A percentile compares a stretch with the other conserved stretches of the same genome.
These are phyloP conservation scores for Bisporella sp. DNA, from an alignment of 2,329 filamentous ascomycete species.

Conservation along the genomic window DNA sequence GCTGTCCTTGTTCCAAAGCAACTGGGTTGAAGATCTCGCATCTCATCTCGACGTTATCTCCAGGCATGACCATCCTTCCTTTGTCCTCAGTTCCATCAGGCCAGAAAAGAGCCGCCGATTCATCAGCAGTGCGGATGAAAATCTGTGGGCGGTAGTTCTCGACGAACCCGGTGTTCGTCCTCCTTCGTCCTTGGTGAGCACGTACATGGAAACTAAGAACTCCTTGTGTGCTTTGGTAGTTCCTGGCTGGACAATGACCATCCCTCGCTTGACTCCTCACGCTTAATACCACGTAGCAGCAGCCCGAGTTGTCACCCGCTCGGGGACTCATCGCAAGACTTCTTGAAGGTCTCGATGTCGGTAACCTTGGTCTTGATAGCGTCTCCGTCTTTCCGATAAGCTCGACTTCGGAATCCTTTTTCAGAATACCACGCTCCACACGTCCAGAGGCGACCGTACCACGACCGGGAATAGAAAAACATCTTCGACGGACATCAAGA, in stretches of 20 bases:
- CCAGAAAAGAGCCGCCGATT: constrained; percentile 73
- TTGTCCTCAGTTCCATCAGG: constrained; percentile 74
- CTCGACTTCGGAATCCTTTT: constrained; percentile 92
- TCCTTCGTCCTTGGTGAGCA: constrained; percentile 95
- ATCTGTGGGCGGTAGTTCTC: constrained; percentile 97
- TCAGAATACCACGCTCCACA: constrained; percentile 91
- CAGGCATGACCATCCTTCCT: constrained; percentile 87
- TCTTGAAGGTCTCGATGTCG: constrained; percentile 99
- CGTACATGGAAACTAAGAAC: constrained; percentile 94
- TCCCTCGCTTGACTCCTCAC: constrained; percentile 93
- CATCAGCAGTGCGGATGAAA: constrained; percentile 87
- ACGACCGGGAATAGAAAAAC: constrained; percentile 87
- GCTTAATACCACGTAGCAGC: constrained; percentile 88
- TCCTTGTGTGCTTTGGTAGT: constrained; percentile 80
- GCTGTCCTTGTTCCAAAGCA: constrained; percentile 84
- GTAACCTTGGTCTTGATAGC: constrained; percentile 97
- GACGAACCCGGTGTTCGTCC: constrained; percentile 91
- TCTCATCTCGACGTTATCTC: constrained; percentile 98
- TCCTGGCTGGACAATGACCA: constrained; percentile 85
- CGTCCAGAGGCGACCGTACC: constrained; percentile 95
- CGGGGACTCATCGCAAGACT: constrained; percentile 95
- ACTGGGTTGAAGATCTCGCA: constrained; percentile 78
- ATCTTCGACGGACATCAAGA: constrained; percentile 97
- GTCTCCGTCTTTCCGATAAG: constrained; percentile 78
- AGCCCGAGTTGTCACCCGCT: constrained; percentile 98